A percentile compares a stretch with the other conserved stretches of the same genome.
phyloP scores from a whole-genome alignment of 106 monocot species.

The Vanilla planifolia region DNA sequence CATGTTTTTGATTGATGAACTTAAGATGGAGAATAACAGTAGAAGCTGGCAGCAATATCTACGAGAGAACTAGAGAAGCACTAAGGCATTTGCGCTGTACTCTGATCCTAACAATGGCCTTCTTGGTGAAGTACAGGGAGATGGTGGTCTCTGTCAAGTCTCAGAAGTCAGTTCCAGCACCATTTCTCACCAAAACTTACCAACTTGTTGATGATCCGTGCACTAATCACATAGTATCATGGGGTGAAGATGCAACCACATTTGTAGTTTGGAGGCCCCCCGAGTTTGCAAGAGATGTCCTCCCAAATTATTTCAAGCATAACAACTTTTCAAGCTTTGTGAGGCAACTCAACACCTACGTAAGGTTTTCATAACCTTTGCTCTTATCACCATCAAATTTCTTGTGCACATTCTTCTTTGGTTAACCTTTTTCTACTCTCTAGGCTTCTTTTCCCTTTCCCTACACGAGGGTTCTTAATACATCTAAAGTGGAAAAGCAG shows the following conservation, averaged over 20 bases:
- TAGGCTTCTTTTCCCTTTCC: background rate
- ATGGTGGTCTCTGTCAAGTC: conserved; percentile 60
- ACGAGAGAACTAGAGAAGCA: background rate
- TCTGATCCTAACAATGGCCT: background rate
- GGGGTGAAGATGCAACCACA: conserved; percentile 75
- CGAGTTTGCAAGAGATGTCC: conserved; percentile 74
- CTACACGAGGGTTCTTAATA: background rate
- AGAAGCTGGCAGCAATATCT: background rate
- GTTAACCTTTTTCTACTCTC: background rate
- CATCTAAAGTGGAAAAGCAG: background rate
- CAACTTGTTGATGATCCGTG: conserved; percentile 78
- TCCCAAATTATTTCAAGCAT: conserved; percentile 96
- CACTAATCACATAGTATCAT: conserved; percentile 88
- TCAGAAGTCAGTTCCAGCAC: conserved; percentile 62
- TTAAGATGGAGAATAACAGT: background rate
- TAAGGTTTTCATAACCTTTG: conserved; percentile 10
- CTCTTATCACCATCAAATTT: background rate
- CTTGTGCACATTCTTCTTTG: no score
- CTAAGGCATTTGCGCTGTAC: background rate
- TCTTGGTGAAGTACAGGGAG: conserved; percentile 25
- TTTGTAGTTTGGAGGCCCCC: conserved; percentile 89
- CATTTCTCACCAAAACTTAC: conserved; percentile 83
- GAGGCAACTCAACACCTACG: conserved; percentile 95
- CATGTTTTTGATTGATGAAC: background rate
- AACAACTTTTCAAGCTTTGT: conserved; percentile 96